Evolutionary conservation across 345 rosid genomes (phyloP), one percentile per base, ranked within the genome.

Genomic region (Moringa oleifera): DNA sequence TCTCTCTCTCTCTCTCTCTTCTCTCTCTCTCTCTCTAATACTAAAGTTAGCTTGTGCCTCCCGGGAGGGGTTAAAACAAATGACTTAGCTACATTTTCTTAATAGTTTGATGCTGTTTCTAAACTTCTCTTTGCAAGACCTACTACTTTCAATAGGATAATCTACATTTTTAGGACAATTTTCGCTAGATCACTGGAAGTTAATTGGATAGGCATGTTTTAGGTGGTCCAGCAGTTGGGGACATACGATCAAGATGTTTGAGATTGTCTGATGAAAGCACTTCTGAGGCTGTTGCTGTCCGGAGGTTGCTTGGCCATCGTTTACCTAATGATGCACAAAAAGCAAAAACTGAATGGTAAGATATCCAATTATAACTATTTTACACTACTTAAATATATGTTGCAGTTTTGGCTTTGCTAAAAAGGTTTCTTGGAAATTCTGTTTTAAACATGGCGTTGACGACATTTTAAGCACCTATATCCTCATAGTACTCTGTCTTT

Each of bases 201-300:
- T 41, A 41, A 59, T 21, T 37, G 37, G 10, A 51, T 53, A 33
- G 3, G 23, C 25, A 0, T 61, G 64, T 21, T 64, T 25, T 57
- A 91, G 96, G 97, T 24, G 98, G 98, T 47, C 98, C 98, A 18
- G 98, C 98, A 50, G 97, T 93, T 51, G 98, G 97, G 55, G 98
- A 93, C 65, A 89, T 89, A 60, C 79, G 98, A 62, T 93, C 98
- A 6, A 84, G 98, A 69, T 90, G 98, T 70, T 84, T 93, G 82
- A 83, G 98, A 67, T 75, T 93, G 51, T 90, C 97, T 7, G 96
- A 84, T 63, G 75, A 93, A 72, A 89, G 98, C 57, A 87, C 87
- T 53, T 75, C 87, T 1, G 98, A 93, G 75, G 98, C 98, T 37
- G 86, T 87, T 62, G 92, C 98, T 20, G 97, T 93, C 58, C 80